Evolutionary conservation across 129 eudicot genomes (phyloP).

Genomic region (Arctium lappa): DNA sequence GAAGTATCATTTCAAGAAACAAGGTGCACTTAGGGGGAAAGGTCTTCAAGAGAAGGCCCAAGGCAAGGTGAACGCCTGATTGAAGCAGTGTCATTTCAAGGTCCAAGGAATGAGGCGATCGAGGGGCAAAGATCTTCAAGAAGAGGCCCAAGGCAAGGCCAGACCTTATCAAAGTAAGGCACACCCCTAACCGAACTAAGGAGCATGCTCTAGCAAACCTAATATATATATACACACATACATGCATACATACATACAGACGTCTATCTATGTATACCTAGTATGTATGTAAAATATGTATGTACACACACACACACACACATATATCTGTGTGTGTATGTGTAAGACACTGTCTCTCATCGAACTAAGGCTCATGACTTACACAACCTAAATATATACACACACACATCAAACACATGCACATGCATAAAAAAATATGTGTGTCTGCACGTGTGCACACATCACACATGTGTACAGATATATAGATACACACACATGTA

Average conservation of each 20-base stretch:
- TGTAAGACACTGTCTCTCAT: too few species aligned
- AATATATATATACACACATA: neutral
- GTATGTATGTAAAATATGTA: neutral
- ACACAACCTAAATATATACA: neutral
- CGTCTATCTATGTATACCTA: neutral
- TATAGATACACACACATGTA: neutral
- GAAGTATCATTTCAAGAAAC: too few species aligned
- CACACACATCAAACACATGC: neutral
- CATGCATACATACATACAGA: neutral
- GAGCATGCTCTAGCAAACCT: neutral
- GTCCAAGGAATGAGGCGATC: neutral
- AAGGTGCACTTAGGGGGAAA: too few species aligned
- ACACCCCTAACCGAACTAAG: neutral
- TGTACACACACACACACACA: neutral
- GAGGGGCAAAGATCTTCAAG: neutral
- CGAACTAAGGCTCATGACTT: too few species aligned
- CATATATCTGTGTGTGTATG: neutral
- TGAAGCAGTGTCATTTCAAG: neutral
- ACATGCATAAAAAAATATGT: neutral
- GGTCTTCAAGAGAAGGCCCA: too few species aligned
- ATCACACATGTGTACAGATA: too few species aligned
- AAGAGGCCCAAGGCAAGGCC: neutral
- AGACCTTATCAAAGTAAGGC: neutral
- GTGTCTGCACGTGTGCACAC: neutral
- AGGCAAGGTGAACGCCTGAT: too few species aligned